Evolutionary conservation across 1,139 yeast species (phyloP), one percentile per base, ranked within the genome.

Genomic region (Kodamaea arcana): DNA sequence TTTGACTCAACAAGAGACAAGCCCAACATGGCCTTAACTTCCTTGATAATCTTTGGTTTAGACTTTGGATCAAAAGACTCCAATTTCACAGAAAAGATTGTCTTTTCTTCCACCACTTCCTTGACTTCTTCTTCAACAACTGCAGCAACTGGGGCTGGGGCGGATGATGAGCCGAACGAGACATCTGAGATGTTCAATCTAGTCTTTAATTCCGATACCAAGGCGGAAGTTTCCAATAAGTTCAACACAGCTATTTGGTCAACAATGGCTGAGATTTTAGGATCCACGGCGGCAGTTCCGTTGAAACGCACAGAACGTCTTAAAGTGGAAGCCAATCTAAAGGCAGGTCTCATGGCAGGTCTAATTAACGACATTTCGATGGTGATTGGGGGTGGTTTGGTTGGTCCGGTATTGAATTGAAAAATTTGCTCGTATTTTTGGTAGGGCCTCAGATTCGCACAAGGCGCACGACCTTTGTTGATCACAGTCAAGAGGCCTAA

Each of bases 31-130:
- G 84, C 76, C 75, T 92, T 92, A 51, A 92, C 95, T 69, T 92
- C 98, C 73, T 92, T 92, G 62, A 92, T 94, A 59, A 92, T 79
- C 83, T 92, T 92, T 46, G 99, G 97, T 75, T 92, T 92, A 40
- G 95, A 69, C 69, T 90, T 88, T 43, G 97, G 79, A 54, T 92
- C 99, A 52, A 92, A 90, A 28, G 94, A 77, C 62, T 92, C 97
- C 53, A 92, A 79, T 67, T 90, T 94, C 59, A 92, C 70, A 52
- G 86, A 73, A 72, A 92, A 94, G 50, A 94, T 86, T 48, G 96
- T 86, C 76, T 92, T 85, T 67, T 90, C 98, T 66, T 87, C 94
- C 34, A 75, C 83, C 40, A 73, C 87, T 57, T 82, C 94, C 57
- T 81, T 80, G 38, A 72, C 83, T 56, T 81, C 92, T 47, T 81